Evolutionary conservation across 805 yeast species (phyloP).

Genomic region (fission yeast (Schizosaccharomyces pombe)): DNA sequence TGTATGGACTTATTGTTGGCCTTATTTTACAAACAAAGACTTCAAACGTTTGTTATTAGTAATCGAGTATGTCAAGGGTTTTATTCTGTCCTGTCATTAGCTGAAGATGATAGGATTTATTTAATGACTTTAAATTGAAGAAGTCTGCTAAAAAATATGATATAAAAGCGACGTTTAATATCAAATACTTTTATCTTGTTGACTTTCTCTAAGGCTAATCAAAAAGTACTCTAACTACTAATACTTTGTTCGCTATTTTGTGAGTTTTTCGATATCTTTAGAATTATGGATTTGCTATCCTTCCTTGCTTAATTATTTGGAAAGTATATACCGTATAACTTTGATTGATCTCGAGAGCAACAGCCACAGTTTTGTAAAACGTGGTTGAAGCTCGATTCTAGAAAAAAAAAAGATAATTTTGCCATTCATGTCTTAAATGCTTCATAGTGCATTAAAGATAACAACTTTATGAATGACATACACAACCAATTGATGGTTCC

Average conservation of each 20-base stretch:
- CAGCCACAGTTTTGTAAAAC: too few relatives aligned
- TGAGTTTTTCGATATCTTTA: too few relatives aligned
- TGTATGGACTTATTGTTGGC: conserved; percentile 92
- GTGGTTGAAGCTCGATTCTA: too few relatives aligned
- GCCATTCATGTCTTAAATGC: not conserved
- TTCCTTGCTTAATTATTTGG: too few relatives aligned
- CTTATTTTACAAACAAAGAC: conserved; percentile 40
- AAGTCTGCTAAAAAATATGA: not conserved
- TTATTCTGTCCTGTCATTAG: not conserved
- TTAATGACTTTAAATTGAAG: not conserved
- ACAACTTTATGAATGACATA: not conserved
- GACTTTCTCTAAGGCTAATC: not conserved
- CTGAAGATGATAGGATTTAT: not conserved
- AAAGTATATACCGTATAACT: too few relatives aligned
- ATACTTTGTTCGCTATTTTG: too few relatives aligned
- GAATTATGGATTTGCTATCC: too few relatives aligned
- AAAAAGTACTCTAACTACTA: not conserved
- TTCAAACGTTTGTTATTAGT: not conserved
- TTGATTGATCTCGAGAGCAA: too few relatives aligned
- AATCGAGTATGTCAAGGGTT: not conserved
- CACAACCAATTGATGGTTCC: not conserved
- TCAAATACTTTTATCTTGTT: not conserved
- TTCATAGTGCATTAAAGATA: not conserved
- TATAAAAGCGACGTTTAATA: not conserved
- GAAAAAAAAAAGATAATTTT: too few relatives aligned